phyloP scores from a whole-genome alignment of 2,329 filamentous ascomycete species.

The Cadophora luteo-olivacea region DNA sequence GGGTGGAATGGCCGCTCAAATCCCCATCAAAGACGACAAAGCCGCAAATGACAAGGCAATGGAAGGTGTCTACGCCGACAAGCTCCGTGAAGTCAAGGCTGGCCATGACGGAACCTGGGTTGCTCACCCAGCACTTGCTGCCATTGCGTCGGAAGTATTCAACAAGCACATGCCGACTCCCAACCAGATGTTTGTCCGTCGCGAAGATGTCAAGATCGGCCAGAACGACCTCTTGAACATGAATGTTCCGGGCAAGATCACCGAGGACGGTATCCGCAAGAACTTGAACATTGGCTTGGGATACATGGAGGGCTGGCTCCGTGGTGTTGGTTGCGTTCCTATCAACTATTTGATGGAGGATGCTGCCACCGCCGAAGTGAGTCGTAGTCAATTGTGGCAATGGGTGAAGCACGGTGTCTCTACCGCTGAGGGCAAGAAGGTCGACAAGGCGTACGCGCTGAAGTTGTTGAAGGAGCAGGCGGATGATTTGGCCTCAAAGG shows the following conservation, averaged over 20 bases:
- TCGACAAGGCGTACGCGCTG: conserved; percentile 91
- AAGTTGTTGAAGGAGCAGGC: conserved; percentile 87
- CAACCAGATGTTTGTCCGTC: conserved; percentile 91
- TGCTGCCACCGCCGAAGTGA: conserved; percentile 95
- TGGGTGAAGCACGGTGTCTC: conserved; percentile 80
- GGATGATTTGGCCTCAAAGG: conserved; percentile 75
- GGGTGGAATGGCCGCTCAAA: conserved; percentile 98
- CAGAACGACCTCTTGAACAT: conserved; percentile 95
- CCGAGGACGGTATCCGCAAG: conserved; percentile 94
- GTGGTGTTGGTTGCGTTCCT: conserved; percentile 92
- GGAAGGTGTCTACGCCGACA: conserved; percentile 91
- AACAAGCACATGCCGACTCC: conserved; percentile 98
- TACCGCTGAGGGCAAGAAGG: conserved; percentile 86
- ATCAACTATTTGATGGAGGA: conserved; percentile 99
- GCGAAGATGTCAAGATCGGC: conserved; percentile 86
- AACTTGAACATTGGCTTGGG: conserved; percentile 95
- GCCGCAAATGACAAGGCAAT: conserved; percentile 93
- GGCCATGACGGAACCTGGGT: conserved; percentile 98
- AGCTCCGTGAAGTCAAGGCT: conserved; percentile 92
- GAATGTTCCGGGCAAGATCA: conserved; percentile 92
- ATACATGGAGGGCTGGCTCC: conserved; percentile 99
- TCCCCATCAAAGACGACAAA: conserved; percentile 95
- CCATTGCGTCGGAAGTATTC: conserved; percentile 91
- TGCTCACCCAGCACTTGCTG: conserved; percentile 89
- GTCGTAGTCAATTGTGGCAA: conserved; percentile 94